Conservation (phyloP, 306 rosid species). For the Acacia melanoxylon region DNA sequence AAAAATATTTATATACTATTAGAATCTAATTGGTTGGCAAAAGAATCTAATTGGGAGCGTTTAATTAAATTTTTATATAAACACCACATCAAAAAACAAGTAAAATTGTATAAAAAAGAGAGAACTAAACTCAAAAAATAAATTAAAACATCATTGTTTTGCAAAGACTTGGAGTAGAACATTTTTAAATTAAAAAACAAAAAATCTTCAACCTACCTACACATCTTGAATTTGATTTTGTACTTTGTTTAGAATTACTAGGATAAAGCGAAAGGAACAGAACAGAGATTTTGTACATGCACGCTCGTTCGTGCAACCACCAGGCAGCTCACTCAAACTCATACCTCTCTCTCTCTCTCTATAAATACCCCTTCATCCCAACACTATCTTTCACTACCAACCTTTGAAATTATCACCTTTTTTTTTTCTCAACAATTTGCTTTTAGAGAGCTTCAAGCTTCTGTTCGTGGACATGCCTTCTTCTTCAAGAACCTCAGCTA, state of each 20-base stretch:
- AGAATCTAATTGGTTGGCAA: background rate
- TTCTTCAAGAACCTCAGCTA: slow-evolving; percentile 10
- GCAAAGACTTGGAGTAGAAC: background rate
- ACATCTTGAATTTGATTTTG: background rate
- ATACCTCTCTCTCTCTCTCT: slow-evolving; percentile 35
- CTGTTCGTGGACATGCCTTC: slow-evolving; percentile 45
- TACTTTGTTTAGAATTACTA: background rate
- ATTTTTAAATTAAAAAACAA: background rate
- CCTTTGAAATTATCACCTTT: background rate
- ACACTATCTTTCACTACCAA: slow-evolving; percentile 25
- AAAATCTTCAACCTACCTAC: background rate
- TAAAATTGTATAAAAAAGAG: background rate
- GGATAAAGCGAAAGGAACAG: background rate
- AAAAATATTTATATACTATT: no score
- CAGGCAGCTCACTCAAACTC: slow-evolving; percentile 46
- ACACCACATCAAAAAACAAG: background rate
- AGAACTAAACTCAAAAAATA: background rate
- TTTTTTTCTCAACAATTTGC: background rate
- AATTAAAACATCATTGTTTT: background rate
- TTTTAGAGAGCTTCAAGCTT: background rate
- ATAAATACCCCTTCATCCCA: slow-evolving; percentile 48
- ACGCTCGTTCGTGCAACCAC: slow-evolving; percentile 43
- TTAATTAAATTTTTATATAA: background rate
- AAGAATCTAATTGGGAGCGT: background rate
- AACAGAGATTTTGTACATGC: background rate